Base-by-base conservation (phyloP, 352 stramenopile species). In the Plasmopara muralis region DNA sequence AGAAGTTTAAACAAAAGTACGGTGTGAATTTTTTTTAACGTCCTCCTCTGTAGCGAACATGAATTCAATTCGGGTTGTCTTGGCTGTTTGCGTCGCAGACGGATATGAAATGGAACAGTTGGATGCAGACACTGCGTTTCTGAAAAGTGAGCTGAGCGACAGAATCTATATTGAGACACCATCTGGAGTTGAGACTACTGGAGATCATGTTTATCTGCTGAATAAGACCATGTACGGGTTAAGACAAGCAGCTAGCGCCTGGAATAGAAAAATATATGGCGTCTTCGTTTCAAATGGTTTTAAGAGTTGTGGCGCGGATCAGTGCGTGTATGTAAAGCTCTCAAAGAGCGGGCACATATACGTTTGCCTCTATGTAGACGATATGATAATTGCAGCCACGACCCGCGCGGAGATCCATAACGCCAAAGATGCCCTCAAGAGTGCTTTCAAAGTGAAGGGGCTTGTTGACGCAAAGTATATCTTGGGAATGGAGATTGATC, bases 41-140 rank as follows among this genome's bases (percentile, higher is more conserved):
- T 40, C 2, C 10, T 33, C 38, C 43, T 8, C 57, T 0, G 72
- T 83, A 10, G 54, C 59, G 10, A 67, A 64, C 49, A 67, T 74
- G 48, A 68, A 35, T 41, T 74, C 63, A 0, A 62, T 83, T 12
- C 52, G 63, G 34, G 33, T 35, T 35, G 6, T 35, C 6, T 12
- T 35, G 31, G 5, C 70, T 9, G 18, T n/a, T 65, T 73, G 6
- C 10, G 31, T 8, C 31, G 20, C 20, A 25, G 20, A 25, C 20
- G 20, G 20, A 25, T 15, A 18, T 12, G 31, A 35, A 35, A 35
- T 35, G 31, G 66, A 29, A 66, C 20, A 77, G 28, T 42, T 69
- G 20, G 63, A 82, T 38, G 61, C 64, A 1, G 62, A 74, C n/a
- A n/a, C n/a, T n/a, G n/a, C n/a, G n/a, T n/a, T n/a, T n/a, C n/a